Conservation (phyloP, 352 stramenopile species). For the Nothophytophthora sp. region DNA sequence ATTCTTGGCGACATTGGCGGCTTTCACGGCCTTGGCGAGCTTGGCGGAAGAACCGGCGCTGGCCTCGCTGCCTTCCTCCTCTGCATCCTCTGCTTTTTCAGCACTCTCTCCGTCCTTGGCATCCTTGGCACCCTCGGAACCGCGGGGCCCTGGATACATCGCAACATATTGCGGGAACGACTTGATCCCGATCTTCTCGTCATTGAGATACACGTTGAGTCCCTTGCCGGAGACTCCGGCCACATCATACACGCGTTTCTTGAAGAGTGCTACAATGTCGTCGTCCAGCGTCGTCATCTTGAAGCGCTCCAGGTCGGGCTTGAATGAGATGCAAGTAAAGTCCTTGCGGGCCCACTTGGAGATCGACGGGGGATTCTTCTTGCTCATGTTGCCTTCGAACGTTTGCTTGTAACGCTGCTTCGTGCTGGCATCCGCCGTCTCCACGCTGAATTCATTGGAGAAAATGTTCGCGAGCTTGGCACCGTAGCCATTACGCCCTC, state of each 20-base stretch:
- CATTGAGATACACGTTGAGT: neutral
- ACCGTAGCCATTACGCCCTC: neutral
- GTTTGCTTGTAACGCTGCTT: slow-evolving; percentile 4
- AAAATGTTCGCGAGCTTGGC: neutral
- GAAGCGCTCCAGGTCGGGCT: neutral
- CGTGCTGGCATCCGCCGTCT: neutral
- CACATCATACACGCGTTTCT: slow-evolving; percentile 3
- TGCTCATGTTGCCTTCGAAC: neutral
- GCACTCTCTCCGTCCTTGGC: too few relatives aligned
- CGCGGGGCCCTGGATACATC: too few relatives aligned
- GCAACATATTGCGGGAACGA: neutral
- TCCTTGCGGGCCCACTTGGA: neutral
- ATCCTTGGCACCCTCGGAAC: too few relatives aligned
- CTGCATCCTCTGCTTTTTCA: too few relatives aligned
- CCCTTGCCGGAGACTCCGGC: neutral
- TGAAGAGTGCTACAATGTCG: slow-evolving; percentile 1
- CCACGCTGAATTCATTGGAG: neutral
- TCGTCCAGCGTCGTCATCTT: neutral
- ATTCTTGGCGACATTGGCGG: too few relatives aligned
- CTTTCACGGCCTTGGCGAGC: too few relatives aligned
- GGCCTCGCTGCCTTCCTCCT: too few relatives aligned
- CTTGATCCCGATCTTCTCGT: neutral
- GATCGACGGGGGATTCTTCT: neutral
- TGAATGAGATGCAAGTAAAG: neutral
- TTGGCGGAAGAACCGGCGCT: too few relatives aligned